Evolutionary conservation across 108 stramenopile genomes (phyloP), one percentile per base, ranked within the genome.

Genomic region (Nitzschia sp.): DNA sequence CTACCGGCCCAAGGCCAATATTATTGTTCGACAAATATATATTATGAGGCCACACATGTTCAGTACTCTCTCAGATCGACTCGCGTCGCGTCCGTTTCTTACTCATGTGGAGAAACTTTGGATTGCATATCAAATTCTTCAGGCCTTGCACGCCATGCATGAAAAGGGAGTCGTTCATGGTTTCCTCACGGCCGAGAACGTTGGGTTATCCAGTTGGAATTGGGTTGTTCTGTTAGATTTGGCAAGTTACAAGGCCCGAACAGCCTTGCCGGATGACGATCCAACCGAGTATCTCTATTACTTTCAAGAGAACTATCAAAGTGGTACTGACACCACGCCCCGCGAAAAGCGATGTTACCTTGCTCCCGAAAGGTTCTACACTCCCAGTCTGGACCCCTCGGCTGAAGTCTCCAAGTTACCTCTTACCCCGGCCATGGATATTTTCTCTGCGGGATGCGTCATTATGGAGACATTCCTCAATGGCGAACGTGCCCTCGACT

Each of bases 361-460:
- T 39, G 97, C 97, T 10, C 98, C 97, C 2, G 98, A 99, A 76
- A 77, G 95, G 59, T 96, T 91, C 63, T 80, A 70, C 51, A 72
- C 75, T 26, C 70, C 80, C 34, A 78, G 72, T 65, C 24, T 58
- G 11, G 65, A 51, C 44, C 51, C 22, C 25, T 11, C 43, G 8
- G 6, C 15, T 8, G 24, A 39, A 14, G 15, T 12, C 10, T 46
- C 52, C 20, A 15, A 39, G 39, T 50, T 24, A 52, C 60, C 67
- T 34, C 80, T 96, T 1, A 89, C 84, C 25, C 83, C 90, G 26
- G 92, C 93, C 42, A 96, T 96, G 95, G 98, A 99, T 79, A 86
- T 97, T 10, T 99, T 99, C 73, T 93, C 95, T n/a, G 70, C 87
- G 9, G 98, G 98, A 8, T 99, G 98, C 69, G 87, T 95, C 34